These are phyloP conservation scores for Ramichloridium luteum DNA, from an alignment of 2,329 filamentous ascomycete species.

Conservation along the genomic window DNA sequence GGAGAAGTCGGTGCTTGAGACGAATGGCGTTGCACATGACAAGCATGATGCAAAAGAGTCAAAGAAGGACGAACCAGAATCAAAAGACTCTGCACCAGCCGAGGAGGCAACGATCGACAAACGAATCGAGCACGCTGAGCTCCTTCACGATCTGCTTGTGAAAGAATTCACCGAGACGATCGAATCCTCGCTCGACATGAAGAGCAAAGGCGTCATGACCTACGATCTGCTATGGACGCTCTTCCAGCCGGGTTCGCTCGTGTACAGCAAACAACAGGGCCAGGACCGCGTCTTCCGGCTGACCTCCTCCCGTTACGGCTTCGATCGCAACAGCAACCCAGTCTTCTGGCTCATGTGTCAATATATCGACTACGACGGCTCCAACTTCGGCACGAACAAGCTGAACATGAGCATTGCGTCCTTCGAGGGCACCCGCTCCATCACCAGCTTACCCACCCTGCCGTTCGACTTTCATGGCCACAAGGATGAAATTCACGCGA, in stretches of 20 bases:
- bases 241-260: conserved; percentile 22
- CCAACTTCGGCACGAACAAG: conserved; percentile 25
- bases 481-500: conserved; percentile 26
- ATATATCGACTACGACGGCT: conserved; percentile 28
- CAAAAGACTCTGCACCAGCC: not conserved
- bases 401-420: conserved; percentile 19
- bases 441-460: conserved; percentile 30
- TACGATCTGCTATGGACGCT: conserved; percentile 26
- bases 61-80: not conserved
- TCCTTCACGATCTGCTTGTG: conserved; percentile 28
- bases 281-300: conserved; percentile 28
- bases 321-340: conserved; percentile 24
- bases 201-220: conserved; percentile 23
- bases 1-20: not conserved
- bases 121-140: conserved; percentile 25
- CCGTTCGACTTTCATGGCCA: conserved; percentile 36
- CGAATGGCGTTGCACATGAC: too few species aligned
- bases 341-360: conserved; percentile 27
- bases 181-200: conserved; percentile 29
- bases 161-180: conserved; percentile 32
- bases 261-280: conserved; percentile 27
- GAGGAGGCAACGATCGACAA: conserved; percentile 5
- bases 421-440: conserved; percentile 32
- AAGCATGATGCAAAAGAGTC: not conserved
- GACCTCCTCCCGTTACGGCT: conserved; percentile 17